Evolutionary conservation across 768 basidiomycete species (phyloP), one percentile per base, ranked within the genome.

Genomic region (Trametes gibbosa): DNA sequence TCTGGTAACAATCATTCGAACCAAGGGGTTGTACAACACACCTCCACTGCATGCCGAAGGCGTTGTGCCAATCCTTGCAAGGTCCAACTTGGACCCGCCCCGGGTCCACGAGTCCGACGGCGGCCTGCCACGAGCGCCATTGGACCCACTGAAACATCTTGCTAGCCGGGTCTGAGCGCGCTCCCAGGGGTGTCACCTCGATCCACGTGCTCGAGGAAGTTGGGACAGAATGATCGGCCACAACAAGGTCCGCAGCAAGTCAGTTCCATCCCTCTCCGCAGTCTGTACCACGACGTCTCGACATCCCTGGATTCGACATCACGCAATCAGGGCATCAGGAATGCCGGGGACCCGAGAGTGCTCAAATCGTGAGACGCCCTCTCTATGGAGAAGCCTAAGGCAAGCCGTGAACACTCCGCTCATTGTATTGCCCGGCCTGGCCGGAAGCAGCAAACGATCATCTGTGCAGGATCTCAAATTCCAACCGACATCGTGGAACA

Each of bases 311-410:
- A 37, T 24, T 40, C 34, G 40, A 27, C 29, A 53, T 50, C 41
- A 45, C 14, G 54, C 50, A 25, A 56, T 51, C 59, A 56, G 23
- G 19, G 25, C 53, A 56, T 61, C 59, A 61, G 59, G 59, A 43
- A 56, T 42, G 43, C 21, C 59, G 59, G 59, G 49, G 21, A 49
- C 59, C 59, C 59, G 59, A 55, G 42, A 42, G 34, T 61, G 50
- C 48, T 46, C 50, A 52, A 29, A 21, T 39, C 55, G 55, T 56
- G 55, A 42, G 55, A 8, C 48, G 48, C 32, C 29, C 12, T 9
- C 32, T 21, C 13, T 10, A n/a, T n/a, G n/a, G n/a, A n/a, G n/a
- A n/a, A n/a, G n/a, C 45, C 27, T 27, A 14, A 13, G 14, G 46
- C 29, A 27, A 48, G 46, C 46, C 14, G 46, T 32, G 42, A 43